Evolutionary conservation across 2,329 filamentous ascomycete species (phyloP).

Genomic region (Thielaviopsis cerberus): DNA sequence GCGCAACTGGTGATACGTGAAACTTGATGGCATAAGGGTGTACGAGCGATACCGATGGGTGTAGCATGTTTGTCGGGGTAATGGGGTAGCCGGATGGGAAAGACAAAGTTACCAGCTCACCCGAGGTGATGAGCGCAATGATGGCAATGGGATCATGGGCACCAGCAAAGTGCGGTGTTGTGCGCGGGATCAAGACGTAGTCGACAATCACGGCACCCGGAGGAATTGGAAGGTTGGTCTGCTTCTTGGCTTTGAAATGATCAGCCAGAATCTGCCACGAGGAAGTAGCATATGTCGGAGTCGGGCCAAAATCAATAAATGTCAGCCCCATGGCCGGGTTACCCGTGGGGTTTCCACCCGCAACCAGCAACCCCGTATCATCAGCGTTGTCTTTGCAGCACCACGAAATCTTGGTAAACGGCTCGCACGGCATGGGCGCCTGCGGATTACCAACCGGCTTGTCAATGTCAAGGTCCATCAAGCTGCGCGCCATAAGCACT

Average conservation of each 20-base stretch:
- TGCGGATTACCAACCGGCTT: conserved; percentile 36
- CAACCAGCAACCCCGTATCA: conserved; percentile 73
- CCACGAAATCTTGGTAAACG: conserved; percentile 67
- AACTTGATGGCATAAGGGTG: conserved; percentile 72
- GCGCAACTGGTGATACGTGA: conserved; percentile 53
- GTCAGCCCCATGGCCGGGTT: conserved; percentile 58
- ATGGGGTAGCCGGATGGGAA: conserved; percentile 88
- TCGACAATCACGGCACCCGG: conserved; percentile 58
- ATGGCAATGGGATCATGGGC: conserved; percentile 81
- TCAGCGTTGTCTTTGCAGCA: conserved; percentile 89
- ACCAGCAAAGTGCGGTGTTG: conserved; percentile 69
- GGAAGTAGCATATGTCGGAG: conserved; percentile 79
- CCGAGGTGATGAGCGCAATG: conserved; percentile 61
- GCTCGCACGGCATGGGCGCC: conserved; percentile 45
- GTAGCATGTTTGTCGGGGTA: conserved; percentile 79
- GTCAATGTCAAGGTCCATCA: conserved; percentile 57
- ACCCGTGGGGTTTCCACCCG: conserved; percentile 56
- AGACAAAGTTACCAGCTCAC: conserved; percentile 73
- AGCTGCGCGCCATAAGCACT: conserved; percentile 63
- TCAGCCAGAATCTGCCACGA: conserved; percentile 67
- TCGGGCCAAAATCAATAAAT: conserved; percentile 74
- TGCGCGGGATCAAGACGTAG: conserved; percentile 66
- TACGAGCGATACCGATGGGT: conserved; percentile 69
- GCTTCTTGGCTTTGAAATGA: conserved; percentile 62
- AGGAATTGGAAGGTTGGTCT: conserved; percentile 55